Conservation (phyloP, 352 stramenopile species). For the Phytopythium vexans region DNA sequence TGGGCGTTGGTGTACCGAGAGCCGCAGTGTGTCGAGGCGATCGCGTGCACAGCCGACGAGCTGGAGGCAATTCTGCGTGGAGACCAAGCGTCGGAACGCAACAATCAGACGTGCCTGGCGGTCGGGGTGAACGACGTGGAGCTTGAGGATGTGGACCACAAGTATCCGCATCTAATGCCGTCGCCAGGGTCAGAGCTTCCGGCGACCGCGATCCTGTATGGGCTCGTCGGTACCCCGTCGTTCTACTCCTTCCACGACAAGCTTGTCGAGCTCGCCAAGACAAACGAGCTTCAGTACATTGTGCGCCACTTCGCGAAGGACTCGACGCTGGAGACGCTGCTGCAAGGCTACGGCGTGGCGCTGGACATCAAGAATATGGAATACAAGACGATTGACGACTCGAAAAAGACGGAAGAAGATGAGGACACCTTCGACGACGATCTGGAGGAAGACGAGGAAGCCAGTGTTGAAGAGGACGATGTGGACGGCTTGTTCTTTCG, state of each 20-base stretch:
- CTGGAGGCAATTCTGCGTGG: slow-evolving; percentile 25
- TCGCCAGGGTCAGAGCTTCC: slow-evolving; percentile 5
- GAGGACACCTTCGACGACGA: slow-evolving; percentile 27
- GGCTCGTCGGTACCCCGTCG: slow-evolving; percentile 56
- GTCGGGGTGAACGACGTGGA: slow-evolving; percentile 68
- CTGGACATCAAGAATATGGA: slow-evolving; percentile 98
- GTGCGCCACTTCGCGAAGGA: slow-evolving; percentile 75
- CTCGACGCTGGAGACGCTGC: slow-evolving; percentile 60
- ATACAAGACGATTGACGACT: slow-evolving; percentile 95
- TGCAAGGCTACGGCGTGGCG: slow-evolving; percentile 91
- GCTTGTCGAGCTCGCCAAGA: slow-evolving; percentile 53
- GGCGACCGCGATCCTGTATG: slow-evolving; percentile 80
- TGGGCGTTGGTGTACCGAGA: slow-evolving; percentile 79
- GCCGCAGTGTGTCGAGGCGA: slow-evolving; percentile 49
- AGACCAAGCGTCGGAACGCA: slow-evolving; percentile 16
- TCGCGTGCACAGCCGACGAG: slow-evolving; percentile 61
- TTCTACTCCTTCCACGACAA: slow-evolving; percentile 74
- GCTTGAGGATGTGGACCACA: slow-evolving; percentile 60
- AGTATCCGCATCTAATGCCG: slow-evolving; percentile 44
- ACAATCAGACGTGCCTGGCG: slow-evolving; percentile 46
- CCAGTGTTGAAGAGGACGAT: slow-evolving; percentile 58
- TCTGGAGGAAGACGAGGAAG: slow-evolving; percentile 27
- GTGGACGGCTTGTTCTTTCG: slow-evolving; percentile 68
- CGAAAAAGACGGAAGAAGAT: slow-evolving; percentile 51
- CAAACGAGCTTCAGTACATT: slow-evolving; percentile 75